Conservation (phyloP, 2,329 filamentous ascomycete genomes). For the Ascochyta rabiei region DNA sequence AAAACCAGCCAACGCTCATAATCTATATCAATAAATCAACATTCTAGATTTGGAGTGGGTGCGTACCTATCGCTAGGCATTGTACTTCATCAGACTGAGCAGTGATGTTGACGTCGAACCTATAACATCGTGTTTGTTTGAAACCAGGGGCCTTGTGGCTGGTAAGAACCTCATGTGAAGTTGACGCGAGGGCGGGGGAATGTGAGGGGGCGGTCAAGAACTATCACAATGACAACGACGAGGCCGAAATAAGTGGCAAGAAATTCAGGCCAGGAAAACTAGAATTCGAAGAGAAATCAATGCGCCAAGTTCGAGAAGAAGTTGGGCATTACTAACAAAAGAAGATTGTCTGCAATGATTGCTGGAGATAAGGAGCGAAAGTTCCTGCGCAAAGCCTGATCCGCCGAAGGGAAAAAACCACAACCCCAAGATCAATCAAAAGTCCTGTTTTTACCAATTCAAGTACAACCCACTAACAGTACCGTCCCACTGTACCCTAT, state of each 20-base stretch:
- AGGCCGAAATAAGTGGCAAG: slow-evolving; percentile 49
- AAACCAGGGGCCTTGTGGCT: slow-evolving; percentile 32
- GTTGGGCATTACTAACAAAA: neutral
- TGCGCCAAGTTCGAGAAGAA: neutral
- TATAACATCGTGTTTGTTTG: too few relatives aligned
- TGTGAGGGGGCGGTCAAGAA: slow-evolving; percentile 52
- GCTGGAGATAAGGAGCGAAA: neutral
- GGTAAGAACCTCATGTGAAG: slow-evolving; percentile 28
- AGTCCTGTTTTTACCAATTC: neutral
- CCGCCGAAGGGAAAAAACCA: too few relatives aligned
- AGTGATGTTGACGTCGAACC: too few relatives aligned
- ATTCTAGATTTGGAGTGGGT: too few relatives aligned
- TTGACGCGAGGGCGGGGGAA: slow-evolving; percentile 50
- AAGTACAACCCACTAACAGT: slow-evolving; percentile 17
- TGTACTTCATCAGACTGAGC: too few relatives aligned
- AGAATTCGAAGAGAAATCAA: slow-evolving; percentile 51
- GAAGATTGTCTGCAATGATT: neutral
- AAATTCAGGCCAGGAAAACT: slow-evolving; percentile 50
- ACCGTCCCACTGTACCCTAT: slow-evolving; percentile 14
- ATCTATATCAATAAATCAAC: too few relatives aligned
- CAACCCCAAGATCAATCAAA: neutral
- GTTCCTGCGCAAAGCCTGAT: neutral
- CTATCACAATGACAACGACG: slow-evolving; percentile 50
- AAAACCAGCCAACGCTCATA: too few relatives aligned
- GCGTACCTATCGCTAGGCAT: too few relatives aligned